Conservation (phyloP, 768 basidiomycete genomes). For the Leucosporidium scottii region DNA sequence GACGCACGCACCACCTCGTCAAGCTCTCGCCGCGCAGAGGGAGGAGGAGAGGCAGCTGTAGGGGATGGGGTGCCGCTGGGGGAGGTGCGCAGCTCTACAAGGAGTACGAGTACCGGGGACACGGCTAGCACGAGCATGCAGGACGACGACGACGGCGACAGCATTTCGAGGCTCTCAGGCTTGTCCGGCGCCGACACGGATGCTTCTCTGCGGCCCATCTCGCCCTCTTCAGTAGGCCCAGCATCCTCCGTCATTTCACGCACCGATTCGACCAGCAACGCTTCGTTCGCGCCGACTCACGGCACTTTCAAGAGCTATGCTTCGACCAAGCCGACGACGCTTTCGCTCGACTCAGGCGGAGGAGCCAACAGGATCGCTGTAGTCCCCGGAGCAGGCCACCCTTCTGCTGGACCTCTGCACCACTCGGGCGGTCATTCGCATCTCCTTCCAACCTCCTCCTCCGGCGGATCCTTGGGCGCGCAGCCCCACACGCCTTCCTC, state of each 20-base stretch:
- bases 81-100: no score
- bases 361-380: conserved; percentile 46
- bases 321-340: conserved; percentile 89
- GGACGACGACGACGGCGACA: not conserved
- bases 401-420: not conserved
- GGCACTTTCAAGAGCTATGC: conserved; percentile 52
- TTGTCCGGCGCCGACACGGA: conserved; percentile 77
- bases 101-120: no score
- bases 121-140: not conserved
- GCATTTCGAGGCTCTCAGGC: not conserved
- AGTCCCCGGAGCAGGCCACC: conserved; percentile 45
- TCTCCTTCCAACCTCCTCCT: conserved; percentile 4
- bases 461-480: conserved; percentile 46
- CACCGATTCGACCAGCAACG: conserved; percentile 38
- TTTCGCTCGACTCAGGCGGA: conserved; percentile 69
- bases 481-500: conserved; percentile 7
- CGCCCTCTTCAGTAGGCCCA: conserved; percentile 78
- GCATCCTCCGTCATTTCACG: conserved; percentile 59
- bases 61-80: not conserved
- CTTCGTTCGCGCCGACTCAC: conserved; percentile 71
- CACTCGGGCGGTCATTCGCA: conserved; percentile 15
- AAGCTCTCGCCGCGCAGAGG: not conserved
- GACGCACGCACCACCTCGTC: not conserved
- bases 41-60: not conserved
- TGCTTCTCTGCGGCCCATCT: conserved; percentile 80